Evolutionary conservation across 768 basidiomycete species (phyloP).

Genomic region (Collybia mongolica): DNA sequence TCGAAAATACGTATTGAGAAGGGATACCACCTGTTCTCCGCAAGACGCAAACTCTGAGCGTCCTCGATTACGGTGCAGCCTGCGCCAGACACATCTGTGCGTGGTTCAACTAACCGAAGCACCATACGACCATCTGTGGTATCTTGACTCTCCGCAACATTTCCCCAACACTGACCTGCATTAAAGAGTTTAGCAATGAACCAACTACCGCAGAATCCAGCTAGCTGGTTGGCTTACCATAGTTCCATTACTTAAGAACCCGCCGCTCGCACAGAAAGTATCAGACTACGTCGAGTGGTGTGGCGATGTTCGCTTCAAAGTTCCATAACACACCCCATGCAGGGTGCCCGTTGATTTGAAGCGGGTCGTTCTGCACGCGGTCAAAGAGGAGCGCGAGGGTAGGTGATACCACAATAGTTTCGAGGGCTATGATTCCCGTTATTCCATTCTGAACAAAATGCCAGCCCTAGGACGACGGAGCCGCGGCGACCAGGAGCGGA

Average conservation of each 20-base stretch:
- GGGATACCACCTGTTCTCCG: conserved; percentile 44
- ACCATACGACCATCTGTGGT: background rate
- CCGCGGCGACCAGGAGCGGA: conserved; percentile 4
- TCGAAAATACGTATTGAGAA: conserved; percentile 32
- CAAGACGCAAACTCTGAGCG: conserved; percentile 19
- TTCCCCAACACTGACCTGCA: background rate
- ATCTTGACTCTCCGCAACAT: background rate
- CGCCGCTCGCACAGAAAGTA: conserved; percentile 37
- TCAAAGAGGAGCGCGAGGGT: conserved; percentile 21
- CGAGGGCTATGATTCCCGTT: conserved; percentile 21
- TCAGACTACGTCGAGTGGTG: conserved; percentile 34
- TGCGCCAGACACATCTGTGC: conserved; percentile 24
- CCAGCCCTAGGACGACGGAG: conserved; percentile 14
- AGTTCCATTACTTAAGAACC: background rate
- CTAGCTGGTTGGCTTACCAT: conserved; percentile 35
- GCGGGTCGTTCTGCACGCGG: conserved; percentile 31
- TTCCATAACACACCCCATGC: conserved; percentile 47
- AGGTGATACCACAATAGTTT: conserved; percentile 23
- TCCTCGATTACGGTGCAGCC: conserved; percentile 27
- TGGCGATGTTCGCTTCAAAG: conserved; percentile 34
- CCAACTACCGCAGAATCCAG: conserved; percentile 14
- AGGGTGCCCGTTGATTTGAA: conserved; percentile 37
- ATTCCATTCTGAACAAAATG: conserved; percentile 23
- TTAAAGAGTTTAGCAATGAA: too few species aligned
- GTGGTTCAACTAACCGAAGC: background rate